Evolutionary conservation across 108 stramenopile genomes (phyloP), one percentile per base, ranked within the genome.

Genomic region (Nannochloropsis salina): DNA sequence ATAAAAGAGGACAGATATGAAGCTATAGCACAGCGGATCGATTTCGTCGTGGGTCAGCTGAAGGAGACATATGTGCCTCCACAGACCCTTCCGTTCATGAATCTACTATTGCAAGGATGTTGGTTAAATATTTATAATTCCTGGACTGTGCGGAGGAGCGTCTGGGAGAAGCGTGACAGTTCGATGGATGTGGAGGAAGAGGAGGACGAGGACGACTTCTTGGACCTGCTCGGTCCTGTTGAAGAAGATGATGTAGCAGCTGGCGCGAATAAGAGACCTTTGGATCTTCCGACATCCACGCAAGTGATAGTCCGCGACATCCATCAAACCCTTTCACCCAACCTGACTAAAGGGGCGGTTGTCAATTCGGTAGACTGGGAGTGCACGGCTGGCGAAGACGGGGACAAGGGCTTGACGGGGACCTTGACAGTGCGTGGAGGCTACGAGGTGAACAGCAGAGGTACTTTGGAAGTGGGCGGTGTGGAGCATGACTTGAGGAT

Each of bases 21-120:
- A 74, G 15, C 61, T n/a, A 74, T 74, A 1, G 61, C 61, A 15
- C 61, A 74, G 61, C 61, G 61, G 20, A 74, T 74, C n/a, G 61
- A 74, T 8, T 74, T 74, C 8, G 61, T 74, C 61, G 61, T 74
- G 61, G 61, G 61, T n/a, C 61, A 74, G 61, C 61, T 74, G 20
- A 74, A 74, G 2, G 61, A 74, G 61, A 74, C 15, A n/a, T 74
- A 74, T n/a, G 61, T 74, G 61, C 61, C 61, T n/a, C 61, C 61
- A n/a, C 61, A 74, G n/a, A 74, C 61, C 61, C n/a, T 74, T 15
- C 61, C 61, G 20, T 74, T 74, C 8, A 74, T 74, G 61, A 74
- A 74, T 74, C n/a, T 74, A n/a, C 61, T 74, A 74, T n/a, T 74
- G 61, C 61, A 74, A 74, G 61, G 61, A 15, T n/a, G 61, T 74